Percentiles rank a stretch among this genome's conserved stretches.
These are phyloP conservation scores for Aphanomyces astaci DNA, from an alignment of 352 stramenopile species.

Conservation along the genomic window DNA sequence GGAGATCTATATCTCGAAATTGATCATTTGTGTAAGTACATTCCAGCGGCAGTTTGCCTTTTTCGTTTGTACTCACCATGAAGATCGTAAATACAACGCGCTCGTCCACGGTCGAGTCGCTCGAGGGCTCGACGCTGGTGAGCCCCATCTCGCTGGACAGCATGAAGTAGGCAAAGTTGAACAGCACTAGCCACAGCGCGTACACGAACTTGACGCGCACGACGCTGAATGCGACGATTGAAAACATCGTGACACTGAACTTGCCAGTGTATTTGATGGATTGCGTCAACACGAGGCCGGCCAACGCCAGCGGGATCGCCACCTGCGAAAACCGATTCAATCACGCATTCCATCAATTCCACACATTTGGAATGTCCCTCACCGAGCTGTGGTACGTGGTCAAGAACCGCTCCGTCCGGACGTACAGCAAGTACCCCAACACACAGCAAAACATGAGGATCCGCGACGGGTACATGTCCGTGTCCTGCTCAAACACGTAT, in stretches of 20 bases:
- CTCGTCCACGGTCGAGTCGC: not conserved
- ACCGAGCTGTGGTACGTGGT: slow-evolving; percentile 8
- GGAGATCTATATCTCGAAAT: too few relatives aligned
- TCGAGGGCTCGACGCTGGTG: slow-evolving; percentile 28
- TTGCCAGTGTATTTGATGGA: slow-evolving; percentile 82
- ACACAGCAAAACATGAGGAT: slow-evolving; percentile 7
- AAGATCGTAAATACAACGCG: slow-evolving; percentile 13
- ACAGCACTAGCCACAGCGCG: slow-evolving; percentile 59
- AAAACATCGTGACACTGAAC: slow-evolving; percentile 71
- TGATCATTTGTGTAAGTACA: not conserved
- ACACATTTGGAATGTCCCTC: too few relatives aligned
- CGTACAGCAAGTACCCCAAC: not conserved
- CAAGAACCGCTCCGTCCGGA: not conserved
- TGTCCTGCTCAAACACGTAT: slow-evolving; percentile 10
- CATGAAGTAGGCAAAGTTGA: slow-evolving; percentile 78
- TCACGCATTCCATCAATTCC: too few relatives aligned
- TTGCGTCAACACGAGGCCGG: slow-evolving; percentile 67
- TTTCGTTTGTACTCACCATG: slow-evolving; percentile 14
- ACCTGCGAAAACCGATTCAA: not conserved
- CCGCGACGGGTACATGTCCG: slow-evolving; percentile 6
- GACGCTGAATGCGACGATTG: slow-evolving; percentile 69
- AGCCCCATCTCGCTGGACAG: slow-evolving; percentile 43
- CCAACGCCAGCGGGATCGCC: slow-evolving; percentile 42
- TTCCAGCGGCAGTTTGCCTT: too few relatives aligned
- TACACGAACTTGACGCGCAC: slow-evolving; percentile 82